Evolutionary conservation across 257 asterid species (phyloP).

Genomic region (Eustoma russellianum): DNA sequence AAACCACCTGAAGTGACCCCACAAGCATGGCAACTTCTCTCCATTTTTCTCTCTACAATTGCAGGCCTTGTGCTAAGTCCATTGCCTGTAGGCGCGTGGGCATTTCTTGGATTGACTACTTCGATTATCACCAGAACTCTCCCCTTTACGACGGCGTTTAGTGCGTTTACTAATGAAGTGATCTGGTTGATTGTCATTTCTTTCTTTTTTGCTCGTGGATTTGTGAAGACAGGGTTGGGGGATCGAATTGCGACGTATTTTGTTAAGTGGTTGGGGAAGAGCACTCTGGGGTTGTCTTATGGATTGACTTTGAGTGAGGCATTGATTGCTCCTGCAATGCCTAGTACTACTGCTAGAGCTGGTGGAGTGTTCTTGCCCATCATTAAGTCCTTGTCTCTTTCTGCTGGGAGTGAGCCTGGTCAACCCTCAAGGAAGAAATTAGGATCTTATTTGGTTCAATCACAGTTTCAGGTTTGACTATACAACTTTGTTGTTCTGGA

Average conservation of each 20-base stretch:
- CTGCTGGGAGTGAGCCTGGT: constrained; percentile 76
- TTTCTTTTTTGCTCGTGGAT: constrained; percentile 86
- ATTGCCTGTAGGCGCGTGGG: constrained; percentile 96
- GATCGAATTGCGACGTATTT: constrained; percentile 84
- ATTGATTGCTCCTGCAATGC: constrained; percentile 94
- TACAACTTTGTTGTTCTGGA: neutral
- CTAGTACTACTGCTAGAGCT: constrained; percentile 96
- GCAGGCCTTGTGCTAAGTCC: constrained; percentile 86
- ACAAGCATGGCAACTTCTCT: constrained; percentile 81
- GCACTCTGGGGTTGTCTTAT: constrained; percentile 85
- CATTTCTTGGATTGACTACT: constrained; percentile 71
- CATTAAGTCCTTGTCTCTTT: constrained; percentile 69
- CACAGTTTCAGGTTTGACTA: constrained; percentile 72
- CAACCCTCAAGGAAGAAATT: constrained; percentile 73
- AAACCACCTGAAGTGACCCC: constrained; percentile 66
- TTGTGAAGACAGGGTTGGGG: constrained; percentile 89
- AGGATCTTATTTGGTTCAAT: constrained; percentile 72
- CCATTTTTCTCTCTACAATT: constrained; percentile 78
- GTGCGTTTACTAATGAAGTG: constrained; percentile 87
- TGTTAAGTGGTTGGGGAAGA: constrained; percentile 86
- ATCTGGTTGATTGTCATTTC: constrained; percentile 89
- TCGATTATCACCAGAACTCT: constrained; percentile 60
- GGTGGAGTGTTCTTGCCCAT: constrained; percentile 94
- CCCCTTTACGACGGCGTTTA: constrained; percentile 56
- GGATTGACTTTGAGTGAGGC: constrained; percentile 90